A percentile compares a stretch with the other conserved stretches of the same genome.
Conservation (phyloP, 495 filamentous ascomycete genomes). For the Letharia columbiana region DNA sequence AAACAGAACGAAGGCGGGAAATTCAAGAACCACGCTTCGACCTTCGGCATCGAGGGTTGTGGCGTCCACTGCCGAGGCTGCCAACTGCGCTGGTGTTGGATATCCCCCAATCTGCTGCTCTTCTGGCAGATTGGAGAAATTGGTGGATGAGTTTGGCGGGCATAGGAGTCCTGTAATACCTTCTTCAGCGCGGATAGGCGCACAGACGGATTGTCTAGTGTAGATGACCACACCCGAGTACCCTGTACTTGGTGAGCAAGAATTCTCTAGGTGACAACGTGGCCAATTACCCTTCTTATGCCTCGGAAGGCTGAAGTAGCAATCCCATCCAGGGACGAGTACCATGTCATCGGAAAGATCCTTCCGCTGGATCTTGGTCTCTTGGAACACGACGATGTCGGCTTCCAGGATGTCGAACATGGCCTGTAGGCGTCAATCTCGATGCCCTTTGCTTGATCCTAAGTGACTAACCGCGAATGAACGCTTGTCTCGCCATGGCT, state of each 20-base stretch:
- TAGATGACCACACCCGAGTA: constrained; percentile 96
- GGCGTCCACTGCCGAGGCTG: constrained; percentile 53
- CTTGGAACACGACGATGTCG: constrained; percentile 91
- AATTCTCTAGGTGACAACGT: not conserved
- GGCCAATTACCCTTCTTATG: constrained; percentile 71
- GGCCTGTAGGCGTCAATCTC: constrained; percentile 36
- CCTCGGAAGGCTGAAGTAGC: constrained; percentile 85
- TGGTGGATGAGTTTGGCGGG: constrained; percentile 63
- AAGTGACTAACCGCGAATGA: constrained; percentile 59
- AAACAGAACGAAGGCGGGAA: constrained; percentile 88
- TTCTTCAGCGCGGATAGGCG: constrained; percentile 87
- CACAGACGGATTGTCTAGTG: constrained; percentile 79
- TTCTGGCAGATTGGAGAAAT: constrained; percentile 65
- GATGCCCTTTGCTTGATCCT: not conserved
- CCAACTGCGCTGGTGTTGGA: constrained; percentile 58
- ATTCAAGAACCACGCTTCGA: constrained; percentile 85
- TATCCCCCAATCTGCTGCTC: constrained; percentile 92
- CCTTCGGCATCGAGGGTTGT: constrained; percentile 79
- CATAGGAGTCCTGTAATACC: constrained; percentile 77
- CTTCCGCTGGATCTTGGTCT: constrained; percentile 93
- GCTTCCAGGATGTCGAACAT: constrained; percentile 95
- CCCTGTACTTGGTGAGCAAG: constrained; percentile 42
- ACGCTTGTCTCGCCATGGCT: constrained; percentile 83
- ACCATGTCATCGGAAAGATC: constrained; percentile 96
- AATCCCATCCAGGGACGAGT: constrained; percentile 90